Evolutionary conservation across 306 rosid species (phyloP).

Genomic region (Heteromeles arbutifolia): DNA sequence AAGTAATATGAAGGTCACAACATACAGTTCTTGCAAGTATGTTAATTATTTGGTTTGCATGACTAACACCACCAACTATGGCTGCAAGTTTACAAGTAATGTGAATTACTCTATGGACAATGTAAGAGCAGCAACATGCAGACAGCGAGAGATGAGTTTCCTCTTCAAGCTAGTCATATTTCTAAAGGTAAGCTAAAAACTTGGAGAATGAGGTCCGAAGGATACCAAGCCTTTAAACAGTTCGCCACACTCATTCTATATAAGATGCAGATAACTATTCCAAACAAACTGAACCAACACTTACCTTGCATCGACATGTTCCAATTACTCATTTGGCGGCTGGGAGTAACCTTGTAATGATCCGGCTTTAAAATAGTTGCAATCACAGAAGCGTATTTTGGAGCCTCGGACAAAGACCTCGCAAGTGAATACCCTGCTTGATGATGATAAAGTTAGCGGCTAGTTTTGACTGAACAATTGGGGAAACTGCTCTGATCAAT

Average conservation of each 20-base stretch:
- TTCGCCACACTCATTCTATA: neutral
- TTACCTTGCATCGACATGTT: slow-evolving; percentile 81
- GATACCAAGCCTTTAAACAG: neutral
- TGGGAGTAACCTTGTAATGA: slow-evolving; percentile 23
- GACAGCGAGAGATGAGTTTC: neutral
- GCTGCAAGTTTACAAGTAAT: neutral
- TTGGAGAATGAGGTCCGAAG: neutral
- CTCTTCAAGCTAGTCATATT: neutral
- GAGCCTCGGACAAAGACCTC: slow-evolving; percentile 98
- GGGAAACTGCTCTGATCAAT: neutral
- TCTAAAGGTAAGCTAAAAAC: neutral
- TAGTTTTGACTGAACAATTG: neutral
- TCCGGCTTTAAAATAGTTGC: slow-evolving; percentile 66
- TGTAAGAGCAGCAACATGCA: neutral
- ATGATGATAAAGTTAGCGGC: slow-evolving; percentile 1
- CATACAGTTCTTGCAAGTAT: neutral
- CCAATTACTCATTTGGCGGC: slow-evolving; percentile 27
- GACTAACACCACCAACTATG: neutral
- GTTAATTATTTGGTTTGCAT: neutral
- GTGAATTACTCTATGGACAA: neutral
- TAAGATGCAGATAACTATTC: neutral
- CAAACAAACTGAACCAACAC: neutral
- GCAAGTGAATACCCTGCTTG: slow-evolving; percentile 87
- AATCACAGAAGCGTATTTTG: slow-evolving; percentile 80
- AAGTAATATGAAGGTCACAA: neutral